These are phyloP conservation scores for Sclerotinia subarctica DNA, from an alignment of 2,329 filamentous ascomycete genomes.

Conservation along the genomic window DNA sequence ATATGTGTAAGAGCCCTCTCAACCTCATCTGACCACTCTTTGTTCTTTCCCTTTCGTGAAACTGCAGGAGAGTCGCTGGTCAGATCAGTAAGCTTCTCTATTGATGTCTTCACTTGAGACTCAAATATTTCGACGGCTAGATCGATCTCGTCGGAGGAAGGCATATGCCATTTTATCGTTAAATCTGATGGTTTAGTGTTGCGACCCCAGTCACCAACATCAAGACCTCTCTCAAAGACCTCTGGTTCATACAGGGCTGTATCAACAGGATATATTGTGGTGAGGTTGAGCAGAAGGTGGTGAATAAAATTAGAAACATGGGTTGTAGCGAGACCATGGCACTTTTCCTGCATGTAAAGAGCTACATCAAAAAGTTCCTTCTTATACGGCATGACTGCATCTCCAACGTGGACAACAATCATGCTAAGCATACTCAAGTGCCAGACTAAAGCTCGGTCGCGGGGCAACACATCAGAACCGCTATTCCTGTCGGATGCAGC, in stretches of 20 bases:
- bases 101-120: slow-evolving; percentile 73
- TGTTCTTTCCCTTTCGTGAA: slow-evolving; percentile 90
- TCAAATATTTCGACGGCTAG: slow-evolving; percentile 90
- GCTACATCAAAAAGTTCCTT: slow-evolving; percentile 87
- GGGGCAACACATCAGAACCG: slow-evolving; percentile 86
- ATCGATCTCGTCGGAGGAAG: slow-evolving; percentile 72
- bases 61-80: slow-evolving; percentile 78
- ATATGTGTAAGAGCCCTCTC: slow-evolving; percentile 85
- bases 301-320: slow-evolving; percentile 98
- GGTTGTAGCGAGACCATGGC: slow-evolving; percentile 87
- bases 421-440: slow-evolving; percentile 96
- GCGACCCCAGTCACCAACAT: slow-evolving; percentile 80
- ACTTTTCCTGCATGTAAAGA: slow-evolving; percentile 94
- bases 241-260: slow-evolving; percentile 83
- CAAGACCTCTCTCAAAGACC: slow-evolving; percentile 66
- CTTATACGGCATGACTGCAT: slow-evolving; percentile 84
- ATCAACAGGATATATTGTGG: slow-evolving; percentile 89
- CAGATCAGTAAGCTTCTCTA: slow-evolving; percentile 71
- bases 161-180: slow-evolving; percentile 88
- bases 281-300: slow-evolving; percentile 90
- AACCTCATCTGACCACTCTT: slow-evolving; percentile 98
- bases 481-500: slow-evolving; percentile 93
- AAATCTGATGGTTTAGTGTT: slow-evolving; percentile 70
- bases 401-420: slow-evolving; percentile 94
- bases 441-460: slow-evolving; percentile 93